phyloP scores from a whole-genome alignment of 164 flowering plant genomes.

The Stephania japonica region DNA sequence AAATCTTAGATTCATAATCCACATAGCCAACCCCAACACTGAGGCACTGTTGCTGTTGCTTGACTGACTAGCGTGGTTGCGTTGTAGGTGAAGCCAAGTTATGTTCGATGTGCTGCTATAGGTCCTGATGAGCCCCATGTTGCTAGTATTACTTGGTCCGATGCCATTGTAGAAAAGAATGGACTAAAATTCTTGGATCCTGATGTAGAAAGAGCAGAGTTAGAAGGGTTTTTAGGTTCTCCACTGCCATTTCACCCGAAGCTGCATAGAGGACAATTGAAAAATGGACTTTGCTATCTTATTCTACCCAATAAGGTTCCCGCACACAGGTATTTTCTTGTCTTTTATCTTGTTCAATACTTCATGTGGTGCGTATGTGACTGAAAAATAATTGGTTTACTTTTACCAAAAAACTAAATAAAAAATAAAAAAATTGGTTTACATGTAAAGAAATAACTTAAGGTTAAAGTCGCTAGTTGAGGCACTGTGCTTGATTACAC shows the following conservation, averaged over 20 bases:
- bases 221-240: slow-evolving; percentile 56
- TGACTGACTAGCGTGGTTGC: slow-evolving; percentile 7
- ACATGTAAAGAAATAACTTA: no score
- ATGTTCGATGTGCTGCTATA: slow-evolving; percentile 53
- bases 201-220: slow-evolving; percentile 35
- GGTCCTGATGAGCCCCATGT: slow-evolving; percentile 99
- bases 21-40: no score
- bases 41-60: neutral
- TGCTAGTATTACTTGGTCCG: slow-evolving; percentile 79
- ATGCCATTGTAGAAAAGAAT: slow-evolving; percentile 63
- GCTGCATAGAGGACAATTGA: slow-evolving; percentile 73
- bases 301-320: slow-evolving; percentile 96
- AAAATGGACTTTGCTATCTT: slow-evolving; percentile 88
- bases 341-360: neutral
- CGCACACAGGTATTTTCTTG: slow-evolving; percentile 61
- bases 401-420: no score
- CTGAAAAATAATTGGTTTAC: no score
- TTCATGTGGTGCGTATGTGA: no score
- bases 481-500: neutral
- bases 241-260: slow-evolving; percentile 93
- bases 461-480: neutral
- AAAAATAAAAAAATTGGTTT: no score
- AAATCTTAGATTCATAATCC: no score
- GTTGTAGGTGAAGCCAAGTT: slow-evolving; percentile 35
- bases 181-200: slow-evolving; percentile 39